Conservation (phyloP, 2,329 filamentous ascomycete species). For the Didymella pinodella region DNA sequence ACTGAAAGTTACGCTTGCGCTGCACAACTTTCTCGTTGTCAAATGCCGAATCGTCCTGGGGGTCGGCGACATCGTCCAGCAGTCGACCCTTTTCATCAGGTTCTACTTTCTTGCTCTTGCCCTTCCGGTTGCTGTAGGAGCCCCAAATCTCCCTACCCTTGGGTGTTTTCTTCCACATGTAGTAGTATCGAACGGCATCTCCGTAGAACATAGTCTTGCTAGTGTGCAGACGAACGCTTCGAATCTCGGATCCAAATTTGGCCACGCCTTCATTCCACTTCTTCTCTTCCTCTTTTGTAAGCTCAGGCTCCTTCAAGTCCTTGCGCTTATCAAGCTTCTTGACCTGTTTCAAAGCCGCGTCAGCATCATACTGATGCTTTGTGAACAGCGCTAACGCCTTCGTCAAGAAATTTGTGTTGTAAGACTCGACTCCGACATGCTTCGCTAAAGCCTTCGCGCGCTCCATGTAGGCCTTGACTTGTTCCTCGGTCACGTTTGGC, state of each 20-base stretch:
- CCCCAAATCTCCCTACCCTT: conserved; percentile 90
- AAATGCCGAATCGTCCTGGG: conserved; percentile 93
- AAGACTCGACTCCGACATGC: conserved; percentile 73
- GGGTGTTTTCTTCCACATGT: conserved; percentile 96
- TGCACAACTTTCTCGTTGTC: conserved; percentile 83
- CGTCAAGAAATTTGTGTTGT: conserved; percentile 87
- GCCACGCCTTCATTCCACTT: conserved; percentile 90
- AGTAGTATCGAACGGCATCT: conserved; percentile 90
- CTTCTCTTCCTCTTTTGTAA: conserved; percentile 80
- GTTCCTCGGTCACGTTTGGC: conserved; percentile 59
- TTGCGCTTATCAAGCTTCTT: conserved; percentile 70
- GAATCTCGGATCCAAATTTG: conserved; percentile 90
- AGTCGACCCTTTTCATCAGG: conserved; percentile 71
- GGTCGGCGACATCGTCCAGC: conserved; percentile 90
- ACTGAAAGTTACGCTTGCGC: conserved; percentile 85
- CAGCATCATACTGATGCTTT: conserved; percentile 73
- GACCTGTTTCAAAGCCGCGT: conserved; percentile 74
- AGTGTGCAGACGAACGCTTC: conserved; percentile 82
- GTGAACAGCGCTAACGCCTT: conserved; percentile 79
- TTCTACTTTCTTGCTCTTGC: conserved; percentile 79
- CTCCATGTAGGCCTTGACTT: conserved; percentile 79
- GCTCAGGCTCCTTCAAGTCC: conserved; percentile 83
- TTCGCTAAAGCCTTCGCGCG: conserved; percentile 71
- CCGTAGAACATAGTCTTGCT: conserved; percentile 77
- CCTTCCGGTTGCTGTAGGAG: conserved; percentile 83